Evolutionary conservation across 1,284 basidiomycete genomes (phyloP), one percentile per base, ranked within the genome.

Genomic region (Gymnopus androsaceus): DNA sequence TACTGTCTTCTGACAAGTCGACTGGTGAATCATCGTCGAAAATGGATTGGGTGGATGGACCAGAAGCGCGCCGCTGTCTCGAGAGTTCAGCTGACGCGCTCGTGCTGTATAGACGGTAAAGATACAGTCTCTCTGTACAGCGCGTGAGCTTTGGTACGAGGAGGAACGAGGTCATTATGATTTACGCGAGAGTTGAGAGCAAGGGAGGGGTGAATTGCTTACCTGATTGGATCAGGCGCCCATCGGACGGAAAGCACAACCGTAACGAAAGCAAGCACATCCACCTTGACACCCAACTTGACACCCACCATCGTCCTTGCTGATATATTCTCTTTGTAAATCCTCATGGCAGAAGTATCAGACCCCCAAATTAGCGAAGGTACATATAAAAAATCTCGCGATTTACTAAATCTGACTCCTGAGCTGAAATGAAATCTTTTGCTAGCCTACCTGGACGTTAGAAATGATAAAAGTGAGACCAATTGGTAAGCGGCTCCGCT

Each of bases 261-360:
- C n/a, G n/a, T 42, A 7, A 17, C 37, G 19, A 34, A 47, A 34
- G 2, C 23, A 28, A 46, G 45, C 45, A 28, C 45, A 9, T 28
- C 19, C 27, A 11, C 42, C 25, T 15, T 28, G 30, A 17, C 42
- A 27, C 8, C 25, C 19, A 19, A 38, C 44, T 34, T 48, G 42
- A 44, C 50, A 53, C 21, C 56, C 33, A 53, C 53, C 45, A 42
- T 25, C 45, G 31, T 34, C 36, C 30, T 33, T 46, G 31, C 19
- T 17, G n/a, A n/a, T n/a, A n/a, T n/a, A n/a, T n/a, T n/a, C n/a
- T n/a, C n/a, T n/a, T n/a, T n/a, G n/a, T n/a, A n/a, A n/a, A n/a
- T n/a, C n/a, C n/a, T n/a, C n/a, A 94, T 94, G 92, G 93, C 92
- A 59, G 90, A 95, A 80, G 74, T 92, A 62, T 83, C 85, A 61